Conservation (phyloP, 257 asterid genomes). For the Fraxinus quadrangulata region DNA sequence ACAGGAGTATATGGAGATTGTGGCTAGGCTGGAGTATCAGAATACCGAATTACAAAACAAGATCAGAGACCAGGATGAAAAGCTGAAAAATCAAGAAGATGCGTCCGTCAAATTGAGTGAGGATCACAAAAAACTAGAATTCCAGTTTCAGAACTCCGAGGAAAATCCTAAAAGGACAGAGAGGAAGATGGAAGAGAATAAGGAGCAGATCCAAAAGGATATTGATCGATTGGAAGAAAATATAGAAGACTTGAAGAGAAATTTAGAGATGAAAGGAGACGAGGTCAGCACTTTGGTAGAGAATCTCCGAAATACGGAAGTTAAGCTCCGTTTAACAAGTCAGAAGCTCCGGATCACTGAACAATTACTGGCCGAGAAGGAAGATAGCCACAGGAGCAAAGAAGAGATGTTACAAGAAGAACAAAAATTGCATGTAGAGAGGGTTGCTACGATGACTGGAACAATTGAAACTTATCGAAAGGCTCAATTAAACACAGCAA, state of each 20-base stretch:
- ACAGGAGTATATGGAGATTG: conserved; percentile 44
- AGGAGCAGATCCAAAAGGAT: conserved; percentile 44
- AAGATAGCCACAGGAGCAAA: conserved; percentile 55
- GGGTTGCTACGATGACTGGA: conserved; percentile 40
- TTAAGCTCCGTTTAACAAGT: conserved; percentile 67
- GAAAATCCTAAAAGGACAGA: conserved; percentile 51
- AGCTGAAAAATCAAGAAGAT: conserved; percentile 56
- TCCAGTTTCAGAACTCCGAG: conserved; percentile 42
- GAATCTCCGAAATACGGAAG: conserved; percentile 68
- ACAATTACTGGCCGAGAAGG: conserved; percentile 67
- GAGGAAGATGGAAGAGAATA: conserved; percentile 52
- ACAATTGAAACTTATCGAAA: conserved; percentile 48
- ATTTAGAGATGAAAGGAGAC: conserved; percentile 85
- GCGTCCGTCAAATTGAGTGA: conserved; percentile 45
- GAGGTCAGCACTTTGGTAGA: conserved; percentile 61
- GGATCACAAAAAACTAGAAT: conserved; percentile 46
- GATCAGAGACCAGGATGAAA: conserved; percentile 47
- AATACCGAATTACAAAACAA: conserved; percentile 48
- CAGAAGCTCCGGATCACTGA: conserved; percentile 90
- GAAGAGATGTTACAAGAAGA: conserved; percentile 67
- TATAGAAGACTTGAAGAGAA: conserved; percentile 63
- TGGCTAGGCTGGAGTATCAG: conserved; percentile 45
- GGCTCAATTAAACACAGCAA: conserved; percentile 41
- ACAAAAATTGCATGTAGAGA: conserved; percentile 50
- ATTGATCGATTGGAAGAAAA: conserved; percentile 54